Evolutionary conservation across 306 rosid species (phyloP).

Genomic region (Boehmeria nivea): DNA sequence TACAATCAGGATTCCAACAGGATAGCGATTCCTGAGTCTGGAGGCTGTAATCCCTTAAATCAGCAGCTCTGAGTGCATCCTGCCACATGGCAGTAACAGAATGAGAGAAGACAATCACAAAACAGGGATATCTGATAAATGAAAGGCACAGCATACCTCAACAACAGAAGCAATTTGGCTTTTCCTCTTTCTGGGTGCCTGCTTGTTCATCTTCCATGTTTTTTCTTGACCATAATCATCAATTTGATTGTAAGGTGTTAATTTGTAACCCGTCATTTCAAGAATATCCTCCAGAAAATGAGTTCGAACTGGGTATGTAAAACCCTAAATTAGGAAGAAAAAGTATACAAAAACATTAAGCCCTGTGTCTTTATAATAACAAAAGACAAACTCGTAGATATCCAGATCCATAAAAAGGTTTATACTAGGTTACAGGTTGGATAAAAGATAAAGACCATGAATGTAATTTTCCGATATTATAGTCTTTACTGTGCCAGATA

Average conservation of each 20-base stretch:
- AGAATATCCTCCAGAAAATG: slow-evolving; percentile 87
- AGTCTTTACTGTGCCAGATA: too few species aligned
- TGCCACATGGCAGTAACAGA: slow-evolving; percentile 31
- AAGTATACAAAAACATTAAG: neutral
- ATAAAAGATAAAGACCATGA: too few species aligned
- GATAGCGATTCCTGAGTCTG: slow-evolving; percentile 81
- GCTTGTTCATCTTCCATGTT: slow-evolving; percentile 87
- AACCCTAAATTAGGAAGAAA: slow-evolving; percentile 49
- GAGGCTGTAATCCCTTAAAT: slow-evolving; percentile 58
- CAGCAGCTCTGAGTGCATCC: slow-evolving; percentile 78
- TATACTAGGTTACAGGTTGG: too few species aligned
- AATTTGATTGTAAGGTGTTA: slow-evolving; percentile 78
- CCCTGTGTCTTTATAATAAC: neutral
- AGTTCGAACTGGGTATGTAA: slow-evolving; percentile 72
- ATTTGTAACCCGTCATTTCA: slow-evolving; percentile 65
- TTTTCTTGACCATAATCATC: slow-evolving; percentile 95
- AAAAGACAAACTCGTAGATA: too few species aligned
- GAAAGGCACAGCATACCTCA: slow-evolving; percentile 48
- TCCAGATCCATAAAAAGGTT: too few species aligned
- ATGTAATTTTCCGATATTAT: too few species aligned
- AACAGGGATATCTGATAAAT: slow-evolving; percentile 6
- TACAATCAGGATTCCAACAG: slow-evolving; percentile 90
- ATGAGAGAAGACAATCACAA: slow-evolving; percentile 15
- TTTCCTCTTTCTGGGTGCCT: slow-evolving; percentile 92
- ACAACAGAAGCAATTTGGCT: slow-evolving; percentile 87